Evolutionary conservation across 2,329 filamentous ascomycete genomes (phyloP).

Genomic region (Nakataea oryzae): DNA sequence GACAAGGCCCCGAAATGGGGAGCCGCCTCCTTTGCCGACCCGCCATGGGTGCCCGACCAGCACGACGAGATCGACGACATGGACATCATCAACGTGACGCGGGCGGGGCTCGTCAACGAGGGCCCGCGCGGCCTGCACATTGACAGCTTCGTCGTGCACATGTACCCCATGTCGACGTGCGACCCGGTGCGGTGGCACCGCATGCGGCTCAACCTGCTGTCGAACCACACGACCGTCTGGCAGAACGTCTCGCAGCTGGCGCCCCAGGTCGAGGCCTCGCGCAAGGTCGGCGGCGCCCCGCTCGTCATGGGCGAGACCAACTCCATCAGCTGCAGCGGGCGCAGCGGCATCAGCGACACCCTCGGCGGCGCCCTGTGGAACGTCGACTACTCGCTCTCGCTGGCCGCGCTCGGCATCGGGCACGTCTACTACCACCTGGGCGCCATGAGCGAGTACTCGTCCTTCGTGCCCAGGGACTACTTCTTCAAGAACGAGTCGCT

Average conservation of each 20-base stretch:
- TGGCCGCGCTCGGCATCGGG: conserved; percentile 5
- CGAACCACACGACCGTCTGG: conserved; percentile 17
- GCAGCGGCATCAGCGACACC: conserved; percentile 30
- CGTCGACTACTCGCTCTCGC: conserved; percentile 24
- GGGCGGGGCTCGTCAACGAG: conserved; percentile 4
- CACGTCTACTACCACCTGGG: conserved; percentile 11
- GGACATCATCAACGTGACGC: conserved; percentile 20
- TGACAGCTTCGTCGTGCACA: conserved; percentile 9
- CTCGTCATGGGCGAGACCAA: conserved; percentile 38
- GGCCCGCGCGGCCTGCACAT: conserved; percentile 17
- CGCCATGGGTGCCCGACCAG: conserved; percentile 23
- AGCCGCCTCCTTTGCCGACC: conserved; percentile 22
- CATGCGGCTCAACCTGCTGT: conserved; percentile 24
- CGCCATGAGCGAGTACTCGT: conserved; percentile 12
- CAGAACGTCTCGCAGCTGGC: conserved; percentile 11
- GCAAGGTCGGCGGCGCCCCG: conserved; percentile 23
- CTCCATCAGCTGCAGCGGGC: conserved; percentile 25
- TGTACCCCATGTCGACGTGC: conserved; percentile 4
- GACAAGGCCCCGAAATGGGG: conserved; percentile 17
- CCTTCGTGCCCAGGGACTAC: conserved; percentile 14
- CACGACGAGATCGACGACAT: conserved; percentile 24
- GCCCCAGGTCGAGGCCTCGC: conserved; percentile 19
- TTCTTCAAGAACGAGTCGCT: conserved; percentile 19
- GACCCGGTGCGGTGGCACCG: conserved; percentile 16
- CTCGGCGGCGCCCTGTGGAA: conserved; percentile 39